phyloP scores from a whole-genome alignment of 495 filamentous ascomycete genomes.

The Chlorociboria aeruginascens region DNA sequence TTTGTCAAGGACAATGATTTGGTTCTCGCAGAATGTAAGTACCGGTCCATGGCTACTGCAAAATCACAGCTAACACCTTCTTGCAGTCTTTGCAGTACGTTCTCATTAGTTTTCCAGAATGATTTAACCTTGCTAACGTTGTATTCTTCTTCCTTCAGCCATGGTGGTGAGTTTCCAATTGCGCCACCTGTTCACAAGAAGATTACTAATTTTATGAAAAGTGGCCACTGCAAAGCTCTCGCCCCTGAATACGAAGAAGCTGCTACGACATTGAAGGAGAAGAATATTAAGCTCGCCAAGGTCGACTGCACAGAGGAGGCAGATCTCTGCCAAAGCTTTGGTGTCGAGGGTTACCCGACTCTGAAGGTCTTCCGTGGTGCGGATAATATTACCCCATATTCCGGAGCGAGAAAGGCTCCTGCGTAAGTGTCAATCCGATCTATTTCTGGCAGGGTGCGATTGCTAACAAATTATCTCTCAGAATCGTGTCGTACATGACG shows the following conservation, averaged over 20 bases:
- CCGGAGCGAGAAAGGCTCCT: slow-evolving; percentile 78
- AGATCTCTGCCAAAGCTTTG: slow-evolving; percentile 78
- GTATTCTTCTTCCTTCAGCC: slow-evolving; percentile 8
- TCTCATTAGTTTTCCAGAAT: slow-evolving; percentile 5
- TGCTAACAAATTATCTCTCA: slow-evolving; percentile 28
- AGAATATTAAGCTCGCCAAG: slow-evolving; percentile 85
- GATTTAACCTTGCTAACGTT: slow-evolving; percentile 14
- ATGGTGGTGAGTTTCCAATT: slow-evolving; percentile 17
- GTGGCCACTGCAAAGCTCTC: slow-evolving; percentile 76
- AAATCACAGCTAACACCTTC: slow-evolving; percentile 8
- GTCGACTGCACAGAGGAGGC: slow-evolving; percentile 93
- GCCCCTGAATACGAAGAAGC: slow-evolving; percentile 83
- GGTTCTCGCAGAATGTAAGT: slow-evolving; percentile 68
- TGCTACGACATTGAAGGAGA: slow-evolving; percentile 86
- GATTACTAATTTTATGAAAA: slow-evolving; percentile 19
- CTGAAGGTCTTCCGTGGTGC: slow-evolving; percentile 95
- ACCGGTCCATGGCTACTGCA: slow-evolving; percentile 2
- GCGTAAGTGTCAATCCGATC: slow-evolving; percentile 47
- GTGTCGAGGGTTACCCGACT: slow-evolving; percentile 94
- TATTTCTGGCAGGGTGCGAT: neutral
- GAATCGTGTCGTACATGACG: slow-evolving; percentile 96
- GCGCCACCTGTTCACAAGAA: slow-evolving; percentile 48
- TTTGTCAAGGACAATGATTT: slow-evolving; percentile 81
- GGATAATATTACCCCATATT: slow-evolving; percentile 75
- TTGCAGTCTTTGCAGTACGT: slow-evolving; percentile 22